A percentile compares a stretch with the other conserved stretches of the same genome.
Evolutionary conservation across 164 flowering plant genomes (phyloP).

Genomic region (Berberis thunbergii): DNA sequence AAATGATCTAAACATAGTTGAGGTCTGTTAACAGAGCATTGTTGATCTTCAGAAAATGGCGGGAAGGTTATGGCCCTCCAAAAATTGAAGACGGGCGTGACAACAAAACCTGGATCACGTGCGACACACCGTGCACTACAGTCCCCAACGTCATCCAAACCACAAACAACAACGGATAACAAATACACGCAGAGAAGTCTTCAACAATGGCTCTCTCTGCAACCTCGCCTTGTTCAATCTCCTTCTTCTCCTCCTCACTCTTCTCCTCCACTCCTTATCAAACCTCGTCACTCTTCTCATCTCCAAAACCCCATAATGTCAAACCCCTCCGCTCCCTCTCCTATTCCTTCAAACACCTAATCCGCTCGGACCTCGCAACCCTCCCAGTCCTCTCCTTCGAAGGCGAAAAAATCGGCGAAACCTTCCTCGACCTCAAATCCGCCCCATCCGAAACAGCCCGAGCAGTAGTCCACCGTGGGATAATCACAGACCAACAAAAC

Average conservation of each 20-base stretch:
- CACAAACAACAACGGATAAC: too few species aligned
- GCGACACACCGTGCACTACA: too few species aligned
- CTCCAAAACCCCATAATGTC: conserved; percentile 12
- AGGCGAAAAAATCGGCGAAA: conserved; percentile 73
- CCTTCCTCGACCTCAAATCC: conserved; percentile 57
- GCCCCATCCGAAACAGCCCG: conserved; percentile 86
- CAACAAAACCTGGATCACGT: too few species aligned
- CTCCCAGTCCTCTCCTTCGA: conserved; percentile 77
- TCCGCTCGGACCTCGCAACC: conserved; percentile 43
- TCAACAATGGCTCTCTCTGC: background rate
- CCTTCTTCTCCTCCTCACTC: conserved; percentile 50
- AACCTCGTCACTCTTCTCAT: conserved; percentile 1
- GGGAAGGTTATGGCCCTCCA: too few species aligned
- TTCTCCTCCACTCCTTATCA: conserved; percentile 15
- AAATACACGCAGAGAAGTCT: too few species aligned
- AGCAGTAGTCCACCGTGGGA: conserved; percentile 87
- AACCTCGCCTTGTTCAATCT: conserved; percentile 1
- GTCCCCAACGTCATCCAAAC: too few species aligned
- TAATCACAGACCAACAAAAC: conserved; percentile 75
- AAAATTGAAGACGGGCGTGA: too few species aligned
- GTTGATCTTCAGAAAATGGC: too few species aligned
- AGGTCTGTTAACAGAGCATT: too few species aligned
- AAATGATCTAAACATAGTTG: too few species aligned
- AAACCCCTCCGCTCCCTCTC: conserved; percentile 13
- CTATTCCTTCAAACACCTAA: conserved; percentile 13